These are phyloP conservation scores for Ganoderma leucocontextum DNA, from an alignment of 1,284 basidiomycete species.

Conservation along the genomic window DNA sequence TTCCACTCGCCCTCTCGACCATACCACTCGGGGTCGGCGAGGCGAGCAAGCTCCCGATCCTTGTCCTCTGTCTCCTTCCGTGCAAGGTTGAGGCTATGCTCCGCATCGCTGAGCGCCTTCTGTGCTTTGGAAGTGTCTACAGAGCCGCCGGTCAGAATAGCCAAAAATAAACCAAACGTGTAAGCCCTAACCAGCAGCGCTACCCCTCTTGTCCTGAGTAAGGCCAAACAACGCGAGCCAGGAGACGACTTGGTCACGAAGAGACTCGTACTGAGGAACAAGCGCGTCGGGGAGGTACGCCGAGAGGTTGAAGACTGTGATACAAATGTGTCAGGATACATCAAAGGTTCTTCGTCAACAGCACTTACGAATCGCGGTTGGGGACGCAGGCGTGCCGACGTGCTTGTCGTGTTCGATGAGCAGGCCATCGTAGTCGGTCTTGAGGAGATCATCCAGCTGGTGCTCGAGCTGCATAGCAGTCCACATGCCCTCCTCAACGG, in stretches of 20 bases:
- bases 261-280: conserved; percentile 77
- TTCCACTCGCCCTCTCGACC: conserved; percentile 94
- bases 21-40: conserved; percentile 74
- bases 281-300: conserved; percentile 90
- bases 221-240: conserved; percentile 78
- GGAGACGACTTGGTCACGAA: conserved; percentile 71
- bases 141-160: background rate
- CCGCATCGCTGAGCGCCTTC: conserved; percentile 68
- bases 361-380: conserved; percentile 60
- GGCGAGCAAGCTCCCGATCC: conserved; percentile 62
- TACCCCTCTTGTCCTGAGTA: conserved; percentile 46
- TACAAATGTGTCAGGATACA: background rate
- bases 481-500: conserved; percentile 61
- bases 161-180: background rate
- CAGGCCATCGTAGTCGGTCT: conserved; percentile 77
- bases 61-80: conserved; percentile 58
- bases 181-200: conserved; percentile 51
- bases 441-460: conserved; percentile 73
- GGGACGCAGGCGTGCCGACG: conserved; percentile 50
- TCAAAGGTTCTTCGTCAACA: background rate
- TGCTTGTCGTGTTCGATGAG: conserved; percentile 80
- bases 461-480: conserved; percentile 60
- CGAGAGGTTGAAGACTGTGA: conserved; percentile 80
- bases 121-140: conserved; percentile 68
- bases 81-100: conserved; percentile 57